Evolutionary conservation across 164 flowering plant genomes (phyloP).

Genomic region (Vitis labrusca): DNA sequence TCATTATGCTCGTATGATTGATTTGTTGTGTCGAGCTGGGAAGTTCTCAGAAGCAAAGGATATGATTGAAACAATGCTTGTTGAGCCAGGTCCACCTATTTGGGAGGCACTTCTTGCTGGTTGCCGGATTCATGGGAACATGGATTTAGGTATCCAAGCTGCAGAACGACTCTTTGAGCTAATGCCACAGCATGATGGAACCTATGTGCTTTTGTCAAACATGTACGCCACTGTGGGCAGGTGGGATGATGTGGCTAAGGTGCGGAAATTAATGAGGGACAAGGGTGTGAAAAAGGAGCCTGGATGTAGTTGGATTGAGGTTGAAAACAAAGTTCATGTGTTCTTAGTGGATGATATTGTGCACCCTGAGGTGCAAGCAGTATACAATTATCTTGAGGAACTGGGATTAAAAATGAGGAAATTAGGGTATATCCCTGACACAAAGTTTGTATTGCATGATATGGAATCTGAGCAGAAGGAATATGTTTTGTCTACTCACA

Average conservation of each 20-base stretch:
- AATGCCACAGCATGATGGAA: slow-evolving; percentile 69
- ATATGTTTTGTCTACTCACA: slow-evolving; percentile 59
- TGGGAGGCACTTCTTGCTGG: slow-evolving; percentile 89
- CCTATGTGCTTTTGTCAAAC: slow-evolving; percentile 67
- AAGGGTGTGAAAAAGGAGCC: slow-evolving; percentile 84
- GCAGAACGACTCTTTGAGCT: slow-evolving; percentile 66
- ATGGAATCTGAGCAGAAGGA: slow-evolving; percentile 66
- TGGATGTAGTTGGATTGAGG: slow-evolving; percentile 91
- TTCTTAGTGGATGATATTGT: slow-evolving; percentile 68
- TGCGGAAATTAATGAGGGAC: slow-evolving; percentile 70
- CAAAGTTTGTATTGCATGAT: slow-evolving; percentile 64
- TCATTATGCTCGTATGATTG: slow-evolving; percentile 77
- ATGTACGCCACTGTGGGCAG: slow-evolving; percentile 56
- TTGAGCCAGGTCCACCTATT: slow-evolving; percentile 55
- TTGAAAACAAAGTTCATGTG: slow-evolving; percentile 66
- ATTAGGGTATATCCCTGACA: slow-evolving; percentile 71
- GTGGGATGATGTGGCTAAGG: slow-evolving; percentile 66
- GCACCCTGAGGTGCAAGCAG: slow-evolving; percentile 63
- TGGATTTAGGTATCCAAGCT: slow-evolving; percentile 62
- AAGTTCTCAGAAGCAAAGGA: slow-evolving; percentile 58
- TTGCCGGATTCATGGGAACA: slow-evolving; percentile 61
- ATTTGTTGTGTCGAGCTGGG: slow-evolving; percentile 80
- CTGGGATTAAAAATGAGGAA: slow-evolving; percentile 55
- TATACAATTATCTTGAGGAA: slow-evolving; percentile 53
- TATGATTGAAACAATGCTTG: slow-evolving; percentile 59